These are phyloP conservation scores for Beauveria pseudobassiana DNA, from an alignment of 2,329 filamentous ascomycete species.

Conservation along the genomic window DNA sequence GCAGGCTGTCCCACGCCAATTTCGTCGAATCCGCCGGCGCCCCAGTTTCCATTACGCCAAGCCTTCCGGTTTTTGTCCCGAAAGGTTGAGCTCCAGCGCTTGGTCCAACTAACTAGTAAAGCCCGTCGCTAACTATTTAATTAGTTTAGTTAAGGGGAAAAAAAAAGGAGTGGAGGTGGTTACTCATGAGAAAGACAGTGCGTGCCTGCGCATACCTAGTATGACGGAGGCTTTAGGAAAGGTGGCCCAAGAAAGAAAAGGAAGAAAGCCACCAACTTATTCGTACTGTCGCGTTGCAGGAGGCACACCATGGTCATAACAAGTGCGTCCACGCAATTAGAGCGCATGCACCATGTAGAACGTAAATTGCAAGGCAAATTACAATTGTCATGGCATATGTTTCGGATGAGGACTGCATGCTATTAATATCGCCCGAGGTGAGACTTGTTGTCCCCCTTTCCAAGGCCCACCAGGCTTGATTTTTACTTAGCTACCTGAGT, in stretches of 20 bases:
- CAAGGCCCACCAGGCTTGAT: conserved; percentile 1
- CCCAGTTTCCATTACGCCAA: conserved; percentile 8
- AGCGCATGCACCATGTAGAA: conserved; percentile 1
- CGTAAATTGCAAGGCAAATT: conserved; percentile 1
- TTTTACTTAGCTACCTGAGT: neutral
- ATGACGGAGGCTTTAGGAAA: neutral
- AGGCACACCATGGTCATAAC: neutral
- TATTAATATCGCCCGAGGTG: conserved; percentile 12
- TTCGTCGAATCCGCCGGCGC: conserved; percentile 8
- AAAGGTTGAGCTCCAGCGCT: conserved; percentile 2
- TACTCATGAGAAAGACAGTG: neutral
- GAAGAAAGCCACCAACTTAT: neutral
- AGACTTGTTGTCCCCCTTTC: conserved; percentile 7
- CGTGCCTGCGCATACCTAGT: neutral
- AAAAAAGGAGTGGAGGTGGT: neutral
- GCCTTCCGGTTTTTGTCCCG: conserved; percentile 9
- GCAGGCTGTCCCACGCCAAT: conserved; percentile 7
- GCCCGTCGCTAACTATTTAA: neutral
- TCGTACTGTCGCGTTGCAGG: neutral
- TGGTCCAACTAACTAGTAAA: neutral
- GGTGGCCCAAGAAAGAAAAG: neutral
- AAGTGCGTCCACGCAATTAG: conserved; percentile 13
- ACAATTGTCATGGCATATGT: conserved; percentile 10
- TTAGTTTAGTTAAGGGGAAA: neutral
- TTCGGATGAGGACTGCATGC: conserved; percentile 9